Conservation (phyloP, 306 rosid genomes). For the Gleditsia sinensis region DNA sequence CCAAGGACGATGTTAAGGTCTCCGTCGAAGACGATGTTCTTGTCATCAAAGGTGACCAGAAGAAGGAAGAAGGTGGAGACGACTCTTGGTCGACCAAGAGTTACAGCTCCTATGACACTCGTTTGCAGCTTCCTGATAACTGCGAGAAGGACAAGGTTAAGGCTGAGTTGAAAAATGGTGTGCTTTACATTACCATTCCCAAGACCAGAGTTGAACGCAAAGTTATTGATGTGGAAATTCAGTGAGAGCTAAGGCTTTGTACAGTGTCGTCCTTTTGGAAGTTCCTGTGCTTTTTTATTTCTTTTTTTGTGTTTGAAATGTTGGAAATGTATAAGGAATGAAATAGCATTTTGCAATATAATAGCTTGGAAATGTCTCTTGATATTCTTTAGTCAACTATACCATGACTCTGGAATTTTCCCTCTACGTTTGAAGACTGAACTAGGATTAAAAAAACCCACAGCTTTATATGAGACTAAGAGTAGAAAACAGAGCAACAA, state of each 20-base stretch:
- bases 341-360: neutral
- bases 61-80: conserved; percentile 38
- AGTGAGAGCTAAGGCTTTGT: conserved; percentile 39
- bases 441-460: no score
- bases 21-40: conserved; percentile 66
- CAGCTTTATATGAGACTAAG: no score
- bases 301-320: neutral
- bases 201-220: conserved; percentile 74
- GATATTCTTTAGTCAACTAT: neutral
- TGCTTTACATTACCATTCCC: conserved; percentile 69
- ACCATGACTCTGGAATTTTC: neutral
- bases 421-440: no score
- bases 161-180: conserved; percentile 87
- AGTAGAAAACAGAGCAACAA: no score
- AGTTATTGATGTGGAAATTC: conserved; percentile 63
- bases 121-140: conserved; percentile 65
- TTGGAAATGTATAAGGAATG: conserved; percentile 3
- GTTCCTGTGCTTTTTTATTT: neutral
- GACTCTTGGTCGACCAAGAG: conserved; percentile 56
- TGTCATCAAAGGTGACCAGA: conserved; percentile 54
- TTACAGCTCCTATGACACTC: conserved; percentile 55
- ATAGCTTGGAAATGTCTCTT: neutral
- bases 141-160: conserved; percentile 68
- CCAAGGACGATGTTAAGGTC: conserved; percentile 75
- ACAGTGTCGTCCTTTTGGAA: neutral